A percentile compares a stretch with the other conserved stretches of the same genome.
Evolutionary conservation across 129 eudicot species (phyloP).

Genomic region (carrot (Daucus carota)): DNA sequence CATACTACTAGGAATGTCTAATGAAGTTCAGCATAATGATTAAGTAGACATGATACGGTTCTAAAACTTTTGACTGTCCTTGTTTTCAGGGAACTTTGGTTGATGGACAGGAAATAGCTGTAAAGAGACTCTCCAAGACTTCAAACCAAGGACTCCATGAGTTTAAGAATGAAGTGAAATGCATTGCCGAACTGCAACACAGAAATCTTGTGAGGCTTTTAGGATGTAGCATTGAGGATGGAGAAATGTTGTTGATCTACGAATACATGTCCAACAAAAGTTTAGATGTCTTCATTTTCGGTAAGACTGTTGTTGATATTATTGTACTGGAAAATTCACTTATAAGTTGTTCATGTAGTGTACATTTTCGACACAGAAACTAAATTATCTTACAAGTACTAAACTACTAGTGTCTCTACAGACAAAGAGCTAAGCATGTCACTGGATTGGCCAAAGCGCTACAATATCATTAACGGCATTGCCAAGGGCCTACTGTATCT

Average conservation of each 20-base stretch:
- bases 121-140: constrained; percentile 9
- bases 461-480: constrained; percentile 4
- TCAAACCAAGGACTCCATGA: constrained; percentile 8
- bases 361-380: background rate
- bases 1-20: background rate
- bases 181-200: constrained; percentile 24
- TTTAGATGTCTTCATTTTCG: constrained; percentile 12
- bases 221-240: constrained; percentile 26
- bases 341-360: background rate
- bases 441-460: constrained; percentile 6
- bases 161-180: constrained; percentile 9
- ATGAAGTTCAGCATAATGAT: background rate
- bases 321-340: background rate
- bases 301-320: background rate
- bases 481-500: constrained; percentile 8
- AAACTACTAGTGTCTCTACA: background rate
- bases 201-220: constrained; percentile 26
- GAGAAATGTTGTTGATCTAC: constrained; percentile 13
- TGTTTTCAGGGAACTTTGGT: constrained; percentile 2
- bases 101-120: constrained; percentile 1
- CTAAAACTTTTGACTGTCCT: background rate
- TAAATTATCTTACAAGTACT: too few species aligned
- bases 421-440: constrained; percentile 8
- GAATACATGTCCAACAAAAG: constrained; percentile 15
- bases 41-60: background rate